Conservation (phyloP, 352 stramenopile genomes). For the Blastocystis sp. region DNA sequence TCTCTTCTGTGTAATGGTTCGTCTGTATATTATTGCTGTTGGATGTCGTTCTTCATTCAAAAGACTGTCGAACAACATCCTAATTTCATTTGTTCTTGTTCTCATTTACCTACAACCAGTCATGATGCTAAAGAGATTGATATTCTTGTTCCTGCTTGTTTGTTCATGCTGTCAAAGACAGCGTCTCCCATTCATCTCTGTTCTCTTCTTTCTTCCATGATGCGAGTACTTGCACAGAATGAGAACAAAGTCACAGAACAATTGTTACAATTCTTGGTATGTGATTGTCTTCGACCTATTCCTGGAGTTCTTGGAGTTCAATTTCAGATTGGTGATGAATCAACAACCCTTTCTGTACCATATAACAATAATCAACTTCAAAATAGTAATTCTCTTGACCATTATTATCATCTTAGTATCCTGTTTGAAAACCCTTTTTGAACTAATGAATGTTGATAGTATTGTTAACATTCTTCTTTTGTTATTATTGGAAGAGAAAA, state of each 20-base stretch:
- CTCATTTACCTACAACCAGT: background rate
- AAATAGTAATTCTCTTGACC: background rate
- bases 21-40: constrained; percentile 33
- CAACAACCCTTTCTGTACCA: background rate
- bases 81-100: background rate
- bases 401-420: background rate
- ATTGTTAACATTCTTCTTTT: constrained; percentile 12
- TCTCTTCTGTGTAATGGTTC: constrained; percentile 6
- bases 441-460: background rate
- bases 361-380: background rate
- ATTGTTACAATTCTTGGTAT: background rate
- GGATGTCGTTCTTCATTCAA: no score
- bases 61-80: background rate
- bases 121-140: background rate
- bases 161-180: background rate
- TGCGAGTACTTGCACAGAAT: background rate
- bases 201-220: background rate
- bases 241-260: background rate
- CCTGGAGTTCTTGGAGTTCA: background rate
- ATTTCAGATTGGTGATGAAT: background rate
- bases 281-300: constrained; percentile 19
- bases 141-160: background rate
- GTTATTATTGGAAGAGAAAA: constrained; percentile 8
- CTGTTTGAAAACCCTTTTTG: background rate
- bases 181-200: background rate